Evolutionary conservation across 768 basidiomycete genomes (phyloP), one percentile per base, ranked within the genome.

Genomic region (Mycena chlorophos): DNA sequence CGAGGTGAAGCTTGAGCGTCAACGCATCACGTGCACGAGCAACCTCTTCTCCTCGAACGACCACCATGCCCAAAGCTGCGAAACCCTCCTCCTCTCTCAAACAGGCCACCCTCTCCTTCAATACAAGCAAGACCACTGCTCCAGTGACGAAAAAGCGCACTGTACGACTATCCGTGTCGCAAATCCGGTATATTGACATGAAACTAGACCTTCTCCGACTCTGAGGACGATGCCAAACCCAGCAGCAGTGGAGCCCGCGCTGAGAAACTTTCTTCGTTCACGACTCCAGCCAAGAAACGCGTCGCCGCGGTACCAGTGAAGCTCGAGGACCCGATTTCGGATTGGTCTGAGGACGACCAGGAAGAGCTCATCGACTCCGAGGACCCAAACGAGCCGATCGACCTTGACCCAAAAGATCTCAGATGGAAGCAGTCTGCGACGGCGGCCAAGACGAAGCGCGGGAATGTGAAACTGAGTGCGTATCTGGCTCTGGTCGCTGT

Each of bases 391-490:
- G 61, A 65, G 47, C 61, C 27, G 19, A 70, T 78, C 5, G 74
- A 79, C 38, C 67, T 82, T 31, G 68, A 82, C 43, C 75, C 75
- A 19, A 82, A 80, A 51, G 75, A 79, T 52, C 68, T 75, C 37
- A 75, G 69, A 49, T 91, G 83, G 74, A 72, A 69, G n/a, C 74
- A 75, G 49, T 70, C 83, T 19, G 78, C 79, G 65, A 73, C 65
- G 23, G 74, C 73, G 37, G 79, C 80, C 3, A 76, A 73, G 60
- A 63, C 65, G 38, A 80, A 77, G 64, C 87, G 84, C 80, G 86
- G 82, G 0, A 58, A 80, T 51, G 53, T 81, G 29, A 64, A 75
- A 47, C 79, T 87, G 8, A 81, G 91, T 94, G 66, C 73, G 87
- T 76, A 12, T 20, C n/a, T n/a, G 22, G 28, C 50, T 12, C 54